Evolutionary conservation across 2,329 filamentous ascomycete genomes (phyloP), one percentile per base, ranked within the genome.

Genomic region (Dothistroma septosporum): DNA sequence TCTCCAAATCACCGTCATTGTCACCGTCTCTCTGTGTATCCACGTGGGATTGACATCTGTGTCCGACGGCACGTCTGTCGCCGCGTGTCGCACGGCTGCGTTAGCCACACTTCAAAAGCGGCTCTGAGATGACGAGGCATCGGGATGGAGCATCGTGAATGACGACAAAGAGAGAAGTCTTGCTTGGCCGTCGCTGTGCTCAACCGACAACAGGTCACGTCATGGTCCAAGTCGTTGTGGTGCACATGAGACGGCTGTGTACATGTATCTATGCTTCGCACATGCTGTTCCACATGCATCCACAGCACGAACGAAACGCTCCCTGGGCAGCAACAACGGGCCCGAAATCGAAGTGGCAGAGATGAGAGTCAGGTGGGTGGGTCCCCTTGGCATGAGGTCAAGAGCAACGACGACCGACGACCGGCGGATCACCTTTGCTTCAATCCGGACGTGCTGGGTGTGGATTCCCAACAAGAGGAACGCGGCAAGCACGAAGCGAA

Each of bases 31-130:
- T n/a, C n/a, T n/a, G n/a, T n/a, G n/a, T n/a, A n/a, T 57, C 44
- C 41, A 37, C 22, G 33, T 24, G 24, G 52, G 16, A 49, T 32
- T 32, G 31, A 44, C 37, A 44, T 16, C 9, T 19, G 41, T 44
- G 55, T 57, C 55, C 49, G 55, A 57, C 55, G 55, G 55, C 55
- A 57, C 22, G 33, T 12, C 37, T 37, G 52, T 57, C n/a, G 47
- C 35, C n/a, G 28, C 46, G 55, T 47, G n/a, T 24, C 53, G 4
- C 37, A 16, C 2, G 24, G 5, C 21, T 21, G 9, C 16, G 12
- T 49, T 11, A n/a, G n/a, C 8, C 6, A 49, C 46, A 22, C 46
- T 11, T 49, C 24, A 21, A 21, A 49, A 49, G 37, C 37, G 37
- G 37, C 37, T 44, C n/a, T 44, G n/a, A 24, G 4, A 49, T 49